Conservation (phyloP, 176 grass and related monocot species). For the Poa pratensis region DNA sequence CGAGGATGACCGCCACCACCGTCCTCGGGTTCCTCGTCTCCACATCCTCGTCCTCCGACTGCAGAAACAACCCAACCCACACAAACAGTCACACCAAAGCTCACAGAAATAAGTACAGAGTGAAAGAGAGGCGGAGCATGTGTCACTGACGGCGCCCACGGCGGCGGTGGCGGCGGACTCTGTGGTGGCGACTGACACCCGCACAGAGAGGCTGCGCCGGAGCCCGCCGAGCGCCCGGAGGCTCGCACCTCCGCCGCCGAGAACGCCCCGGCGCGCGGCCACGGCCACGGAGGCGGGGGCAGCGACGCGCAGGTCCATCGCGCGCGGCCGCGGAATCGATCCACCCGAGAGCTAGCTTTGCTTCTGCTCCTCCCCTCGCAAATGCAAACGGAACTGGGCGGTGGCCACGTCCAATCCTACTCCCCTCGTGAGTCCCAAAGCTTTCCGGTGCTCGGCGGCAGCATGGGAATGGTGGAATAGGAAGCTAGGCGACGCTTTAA, state of each 20-base stretch:
- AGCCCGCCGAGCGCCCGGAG: constrained; percentile 4
- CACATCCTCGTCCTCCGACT: constrained; percentile 58
- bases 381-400: constrained; percentile 12
- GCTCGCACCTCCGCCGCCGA: constrained; percentile 27
- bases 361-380: neutral
- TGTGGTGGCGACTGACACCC: constrained; percentile 60
- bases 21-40: constrained; percentile 60
- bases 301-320: constrained; percentile 51
- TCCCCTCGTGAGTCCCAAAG: constrained; percentile 7
- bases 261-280: constrained; percentile 24
- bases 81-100: neutral
- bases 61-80: constrained; percentile 16
- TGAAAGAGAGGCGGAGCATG: neutral
- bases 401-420: constrained; percentile 18
- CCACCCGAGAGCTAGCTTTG: neutral
- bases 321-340: neutral
- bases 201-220: constrained; percentile 36
- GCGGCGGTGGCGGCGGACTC: constrained; percentile 42
- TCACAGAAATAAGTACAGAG: neutral
- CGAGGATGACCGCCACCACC: constrained; percentile 88
- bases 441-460: constrained; percentile 12
- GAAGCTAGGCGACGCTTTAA: neutral
- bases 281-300: constrained; percentile 38
- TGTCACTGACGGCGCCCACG: constrained; percentile 42
- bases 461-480: neutral